phyloP scores from a whole-genome alignment of 257 asterid genomes.

The Mitragyna speciosa region DNA sequence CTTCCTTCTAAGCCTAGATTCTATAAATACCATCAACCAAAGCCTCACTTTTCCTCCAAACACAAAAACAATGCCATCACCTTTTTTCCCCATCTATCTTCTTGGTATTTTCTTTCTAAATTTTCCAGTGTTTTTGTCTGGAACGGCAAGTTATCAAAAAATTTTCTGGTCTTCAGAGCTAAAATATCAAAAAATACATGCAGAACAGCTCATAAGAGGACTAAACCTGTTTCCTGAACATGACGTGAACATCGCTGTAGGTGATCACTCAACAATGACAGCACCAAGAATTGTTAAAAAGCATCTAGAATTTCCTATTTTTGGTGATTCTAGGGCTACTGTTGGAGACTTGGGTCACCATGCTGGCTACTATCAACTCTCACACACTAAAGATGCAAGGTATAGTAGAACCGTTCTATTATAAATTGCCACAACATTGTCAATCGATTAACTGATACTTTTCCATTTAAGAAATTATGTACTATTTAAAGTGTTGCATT shows the following conservation, averaged over 20 bases:
- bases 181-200: constrained; percentile 18
- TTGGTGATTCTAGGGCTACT: constrained; percentile 24
- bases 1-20: too few species aligned
- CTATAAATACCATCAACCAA: too few species aligned
- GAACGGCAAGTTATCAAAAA: background rate
- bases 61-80: too few species aligned
- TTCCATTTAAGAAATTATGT: too few species aligned
- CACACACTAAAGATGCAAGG: constrained; percentile 35
- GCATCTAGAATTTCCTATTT: constrained; percentile 13
- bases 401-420: background rate
- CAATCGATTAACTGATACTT: too few species aligned
- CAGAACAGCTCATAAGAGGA: constrained; percentile 43
- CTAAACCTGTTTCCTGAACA: constrained; percentile 66
- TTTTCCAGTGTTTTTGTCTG: background rate
- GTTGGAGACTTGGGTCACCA: constrained; percentile 37
- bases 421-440: too few species aligned
- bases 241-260: constrained; percentile 31
- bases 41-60: too few species aligned
- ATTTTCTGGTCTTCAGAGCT: too few species aligned
- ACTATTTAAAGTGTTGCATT: too few species aligned
- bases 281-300: constrained; percentile 25
- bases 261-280: background rate
- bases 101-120: too few species aligned
- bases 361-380: constrained; percentile 42
- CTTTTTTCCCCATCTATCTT: too few species aligned